Base-by-base conservation (phyloP, 768 basidiomycete genomes). In the Arthromyces matolae region DNA sequence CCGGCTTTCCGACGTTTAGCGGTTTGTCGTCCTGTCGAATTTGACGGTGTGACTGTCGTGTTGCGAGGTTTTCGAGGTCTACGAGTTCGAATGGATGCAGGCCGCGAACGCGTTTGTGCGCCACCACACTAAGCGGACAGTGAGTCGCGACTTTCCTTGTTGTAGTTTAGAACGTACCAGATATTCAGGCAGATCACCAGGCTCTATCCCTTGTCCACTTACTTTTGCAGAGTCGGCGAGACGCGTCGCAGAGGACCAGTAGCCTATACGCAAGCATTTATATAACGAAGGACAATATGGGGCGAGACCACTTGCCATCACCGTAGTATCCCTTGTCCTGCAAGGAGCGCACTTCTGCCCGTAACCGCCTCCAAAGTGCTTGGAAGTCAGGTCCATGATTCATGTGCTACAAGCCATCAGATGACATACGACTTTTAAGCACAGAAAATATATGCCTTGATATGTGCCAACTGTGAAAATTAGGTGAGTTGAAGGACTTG, bases 281-380 rank as follows among this genome's bases (percentile, higher is more conserved):
- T 16, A 12, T 22, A 12, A 31, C 6, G 6, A 50, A 22, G 31
- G 16, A 8, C 19, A 27, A 28, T 9, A 33, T 16, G 6, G 12
- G 18, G 19, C 20, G 27, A 19, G 28, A 4, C 3, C 24, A 42
- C 61, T 29, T 50, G 85, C 89, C 90, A 62, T 93, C 90, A 1
- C 90, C 90, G 43, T 84, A 90, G 60, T 93, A 92, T 22, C 85
- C 89, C 63, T 71, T 79, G 42, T 69, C 69, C 60, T 90, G 89
- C n/a, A 92, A 71, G 20, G 73, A 73, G 25, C 78, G 70, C 4
- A 91, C 85, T 60, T 92, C 86, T 23, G 64, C 65, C 23, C 76
- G 69, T 13, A 93, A 76, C 52, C 74, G 77, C 24, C 66, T 71
- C 86, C 90, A 90, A 3, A 90, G 71, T 9, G 78, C 71, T 67